Evolutionary conservation across 1,284 basidiomycete species (phyloP).

Genomic region (Malassezia arunalokei): DNA sequence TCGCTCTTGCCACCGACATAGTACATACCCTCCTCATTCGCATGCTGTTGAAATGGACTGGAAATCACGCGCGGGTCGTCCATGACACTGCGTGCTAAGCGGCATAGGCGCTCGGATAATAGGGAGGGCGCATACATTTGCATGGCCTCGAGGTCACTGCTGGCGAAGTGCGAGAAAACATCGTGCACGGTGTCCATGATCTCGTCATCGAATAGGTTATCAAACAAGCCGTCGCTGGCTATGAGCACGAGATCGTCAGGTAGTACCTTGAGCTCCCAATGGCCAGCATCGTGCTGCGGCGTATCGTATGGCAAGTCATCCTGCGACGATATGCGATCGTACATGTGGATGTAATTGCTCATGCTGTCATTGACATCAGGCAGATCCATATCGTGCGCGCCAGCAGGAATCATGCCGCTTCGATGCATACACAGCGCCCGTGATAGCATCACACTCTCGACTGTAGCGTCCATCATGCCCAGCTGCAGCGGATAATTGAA

Average conservation of each 20-base stretch:
- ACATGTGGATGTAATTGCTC: constrained; percentile 18
- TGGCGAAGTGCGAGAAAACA: not conserved
- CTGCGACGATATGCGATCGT: not conserved
- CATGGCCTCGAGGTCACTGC: constrained; percentile 3
- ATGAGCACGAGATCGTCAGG: constrained; percentile 79
- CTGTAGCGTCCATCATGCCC: constrained; percentile 59
- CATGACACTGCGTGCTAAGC: constrained; percentile 49
- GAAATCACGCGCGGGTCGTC: constrained; percentile 50
- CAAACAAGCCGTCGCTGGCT: constrained; percentile 75
- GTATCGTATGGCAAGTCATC: constrained; percentile 31
- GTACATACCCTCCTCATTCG: constrained; percentile 51
- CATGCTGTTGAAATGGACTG: constrained; percentile 52
- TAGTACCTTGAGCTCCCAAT: constrained; percentile 62
- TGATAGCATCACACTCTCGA: constrained; percentile 53
- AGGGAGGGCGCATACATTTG: constrained; percentile 11
- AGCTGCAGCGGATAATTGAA: constrained; percentile 87
- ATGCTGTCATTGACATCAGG: constrained; percentile 23
- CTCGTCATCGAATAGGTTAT: constrained; percentile 91
- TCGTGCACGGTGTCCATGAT: constrained; percentile 67
- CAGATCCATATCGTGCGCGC: constrained; percentile 26
- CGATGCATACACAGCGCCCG: constrained; percentile 26
- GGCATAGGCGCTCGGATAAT: constrained; percentile 41
- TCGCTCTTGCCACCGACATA: constrained; percentile 48
- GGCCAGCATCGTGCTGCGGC: constrained; percentile 55
- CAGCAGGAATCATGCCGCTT: constrained; percentile 26